Percentiles rank a stretch among this genome's conserved stretches.
Evolutionary conservation across 306 rosid species (phyloP).

Genomic region (Luffa aegyptiaca): DNA sequence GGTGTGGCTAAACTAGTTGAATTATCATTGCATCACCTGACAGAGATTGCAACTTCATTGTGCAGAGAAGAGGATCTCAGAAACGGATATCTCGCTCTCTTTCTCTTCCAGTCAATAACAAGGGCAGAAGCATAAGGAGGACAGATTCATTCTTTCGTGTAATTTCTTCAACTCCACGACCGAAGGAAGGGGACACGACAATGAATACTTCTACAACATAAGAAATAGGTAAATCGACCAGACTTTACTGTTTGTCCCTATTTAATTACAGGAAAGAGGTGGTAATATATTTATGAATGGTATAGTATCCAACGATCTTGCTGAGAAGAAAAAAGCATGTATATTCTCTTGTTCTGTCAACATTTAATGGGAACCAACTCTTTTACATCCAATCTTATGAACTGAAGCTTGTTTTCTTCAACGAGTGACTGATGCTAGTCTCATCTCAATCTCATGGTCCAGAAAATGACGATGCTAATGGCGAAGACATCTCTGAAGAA

Average conservation of each 20-base stretch:
- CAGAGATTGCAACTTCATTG: conserved; percentile 7
- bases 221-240: conserved; percentile 46
- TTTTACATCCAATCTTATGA: not conserved
- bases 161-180: conserved; percentile 73
- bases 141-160: conserved; percentile 77
- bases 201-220: conserved; percentile 27
- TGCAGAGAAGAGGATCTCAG: conserved; percentile 48
- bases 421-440: conserved; percentile 3
- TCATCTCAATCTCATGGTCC: conserved; percentile 20
- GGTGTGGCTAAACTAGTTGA: not conserved
- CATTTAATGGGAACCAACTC: not conserved
- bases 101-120: conserved; percentile 60
- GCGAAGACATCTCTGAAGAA: conserved; percentile 90
- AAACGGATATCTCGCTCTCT: conserved; percentile 64
- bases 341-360: not conserved
- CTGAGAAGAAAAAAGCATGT: not conserved
- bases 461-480: conserved; percentile 42
- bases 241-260: not conserved
- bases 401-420: conserved; percentile 3
- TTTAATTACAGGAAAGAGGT: not conserved
- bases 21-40: not conserved
- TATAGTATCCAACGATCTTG: not conserved
- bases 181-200: conserved; percentile 33
- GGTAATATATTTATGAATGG: not conserved
- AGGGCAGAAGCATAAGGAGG: conserved; percentile 45